These are phyloP conservation scores for Spinellus fusiger DNA, from an alignment of 192 early-diverging fungal genomes.

Conservation along the genomic window DNA sequence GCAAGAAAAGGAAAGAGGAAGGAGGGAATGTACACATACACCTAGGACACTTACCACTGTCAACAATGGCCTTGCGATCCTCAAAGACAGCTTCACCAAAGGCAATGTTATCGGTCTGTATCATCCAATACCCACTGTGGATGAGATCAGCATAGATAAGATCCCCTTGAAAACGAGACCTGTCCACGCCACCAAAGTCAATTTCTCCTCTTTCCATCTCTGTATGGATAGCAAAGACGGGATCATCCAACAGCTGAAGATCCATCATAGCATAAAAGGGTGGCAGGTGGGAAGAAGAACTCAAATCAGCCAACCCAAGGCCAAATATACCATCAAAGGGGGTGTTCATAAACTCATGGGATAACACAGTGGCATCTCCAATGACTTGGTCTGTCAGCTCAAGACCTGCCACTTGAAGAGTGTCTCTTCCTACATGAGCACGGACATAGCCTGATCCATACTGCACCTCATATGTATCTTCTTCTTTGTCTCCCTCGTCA, in stretches of 20 bases:
- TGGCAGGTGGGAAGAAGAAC: slow-evolving; percentile 1
- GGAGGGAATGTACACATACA: not conserved
- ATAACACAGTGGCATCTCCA: slow-evolving; percentile 9
- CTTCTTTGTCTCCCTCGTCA: not conserved
- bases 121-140: slow-evolving; percentile 52
- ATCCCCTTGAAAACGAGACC: slow-evolving; percentile 43
- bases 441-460: slow-evolving; percentile 22
- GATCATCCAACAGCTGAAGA: slow-evolving; percentile 1
- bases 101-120: slow-evolving; percentile 29
- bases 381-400: not conserved
- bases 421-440: slow-evolving; percentile 16
- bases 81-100: slow-evolving; percentile 18
- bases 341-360: slow-evolving; percentile 12
- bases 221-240: slow-evolving; percentile 19
- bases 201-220: slow-evolving; percentile 16
- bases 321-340: slow-evolving; percentile 29
- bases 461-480: slow-evolving; percentile 1
- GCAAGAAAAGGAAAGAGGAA: not conserved
- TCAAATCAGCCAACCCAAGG: slow-evolving; percentile 7
- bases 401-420: slow-evolving; percentile 7
- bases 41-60: slow-evolving; percentile 33
- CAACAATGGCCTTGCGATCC: slow-evolving; percentile 29
- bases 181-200: slow-evolving; percentile 47
- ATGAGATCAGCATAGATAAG: slow-evolving; percentile 45
- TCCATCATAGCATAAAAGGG: slow-evolving; percentile 20